Evolutionary conservation across 345 rosid species (phyloP).

Genomic region (Atalantia buxifolia): DNA sequence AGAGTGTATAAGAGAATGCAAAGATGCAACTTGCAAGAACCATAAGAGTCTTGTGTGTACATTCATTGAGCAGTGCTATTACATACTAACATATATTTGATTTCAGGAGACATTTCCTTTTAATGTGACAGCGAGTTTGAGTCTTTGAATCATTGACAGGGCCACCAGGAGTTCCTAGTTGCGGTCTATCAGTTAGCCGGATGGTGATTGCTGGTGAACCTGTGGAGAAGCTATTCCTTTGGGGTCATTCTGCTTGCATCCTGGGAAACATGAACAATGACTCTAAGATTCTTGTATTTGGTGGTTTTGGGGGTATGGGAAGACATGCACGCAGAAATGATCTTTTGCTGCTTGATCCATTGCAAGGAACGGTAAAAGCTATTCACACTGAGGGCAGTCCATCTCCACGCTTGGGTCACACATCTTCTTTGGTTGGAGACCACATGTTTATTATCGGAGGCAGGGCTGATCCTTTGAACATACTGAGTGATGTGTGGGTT

Average conservation of each 20-base stretch:
- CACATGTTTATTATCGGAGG: constrained; percentile 79
- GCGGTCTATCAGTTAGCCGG: constrained; percentile 34
- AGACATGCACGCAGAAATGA: constrained; percentile 86
- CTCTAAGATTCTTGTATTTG: constrained; percentile 54
- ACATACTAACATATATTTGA: constrained; percentile 35
- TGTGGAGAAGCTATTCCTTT: constrained; percentile 72
- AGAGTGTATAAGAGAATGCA: background rate
- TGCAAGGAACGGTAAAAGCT: constrained; percentile 39
- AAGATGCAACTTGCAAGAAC: background rate
- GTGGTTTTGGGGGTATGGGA: constrained; percentile 94
- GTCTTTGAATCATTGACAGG: constrained; percentile 82
- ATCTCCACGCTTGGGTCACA: constrained; percentile 80
- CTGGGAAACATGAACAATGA: constrained; percentile 25
- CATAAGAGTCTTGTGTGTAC: no score
- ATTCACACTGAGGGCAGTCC: constrained; percentile 44
- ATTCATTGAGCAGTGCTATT: constrained; percentile 13
- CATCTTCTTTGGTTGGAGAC: constrained; percentile 67
- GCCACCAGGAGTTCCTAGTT: constrained; percentile 28
- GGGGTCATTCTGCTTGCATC: constrained; percentile 83
- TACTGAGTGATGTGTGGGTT: constrained; percentile 76
- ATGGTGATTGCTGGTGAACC: constrained; percentile 56
- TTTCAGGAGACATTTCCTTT: constrained; percentile 59
- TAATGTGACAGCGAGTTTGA: constrained; percentile 64
- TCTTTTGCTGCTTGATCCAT: constrained; percentile 58
- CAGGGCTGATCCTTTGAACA: constrained; percentile 69